Percentiles rank a stretch among this genome's conserved stretches.
phyloP scores from a whole-genome alignment of 2,329 filamentous ascomycete genomes.

The Harringtonia aguacate region DNA sequence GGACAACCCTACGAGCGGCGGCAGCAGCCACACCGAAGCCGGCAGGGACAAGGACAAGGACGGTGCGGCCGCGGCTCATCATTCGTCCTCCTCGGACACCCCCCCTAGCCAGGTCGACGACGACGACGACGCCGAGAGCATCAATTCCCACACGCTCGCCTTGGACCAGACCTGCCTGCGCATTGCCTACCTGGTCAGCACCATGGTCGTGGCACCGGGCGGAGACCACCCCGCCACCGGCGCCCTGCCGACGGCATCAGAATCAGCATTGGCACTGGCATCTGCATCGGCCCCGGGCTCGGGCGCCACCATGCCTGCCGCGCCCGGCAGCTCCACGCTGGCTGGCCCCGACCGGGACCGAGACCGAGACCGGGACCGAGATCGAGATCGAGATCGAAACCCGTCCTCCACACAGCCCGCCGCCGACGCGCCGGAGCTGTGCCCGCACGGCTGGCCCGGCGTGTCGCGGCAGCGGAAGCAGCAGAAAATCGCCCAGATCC shows the following conservation, averaged over 20 bases:
- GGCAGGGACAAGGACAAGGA: background rate
- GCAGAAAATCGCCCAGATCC: conserved; percentile 25
- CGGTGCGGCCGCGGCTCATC: background rate
- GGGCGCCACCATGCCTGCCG: background rate
- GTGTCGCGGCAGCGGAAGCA: conserved; percentile 7
- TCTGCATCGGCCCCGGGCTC: too few relatives aligned
- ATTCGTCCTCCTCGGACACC: too few relatives aligned
- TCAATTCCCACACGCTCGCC: conserved; percentile 13
- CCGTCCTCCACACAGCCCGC: too few relatives aligned
- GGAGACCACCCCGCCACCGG: too few relatives aligned
- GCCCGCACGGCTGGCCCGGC: conserved; percentile 8
- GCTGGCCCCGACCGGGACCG: background rate
- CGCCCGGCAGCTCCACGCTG: background rate
- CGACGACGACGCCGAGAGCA: conserved; percentile 1
- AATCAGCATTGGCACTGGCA: too few relatives aligned
- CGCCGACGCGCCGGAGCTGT: background rate
- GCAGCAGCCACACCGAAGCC: background rate
- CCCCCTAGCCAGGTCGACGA: background rate
- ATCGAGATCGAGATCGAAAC: background rate
- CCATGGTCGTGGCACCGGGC: conserved; percentile 8
- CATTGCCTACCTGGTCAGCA: conserved; percentile 13
- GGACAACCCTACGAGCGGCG: background rate
- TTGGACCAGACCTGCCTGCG: conserved; percentile 17
- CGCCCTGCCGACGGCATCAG: too few relatives aligned
- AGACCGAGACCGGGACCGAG: too few relatives aligned